Base-by-base conservation (phyloP, 352 stramenopile genomes). In the Globisporangium cederbergense region DNA sequence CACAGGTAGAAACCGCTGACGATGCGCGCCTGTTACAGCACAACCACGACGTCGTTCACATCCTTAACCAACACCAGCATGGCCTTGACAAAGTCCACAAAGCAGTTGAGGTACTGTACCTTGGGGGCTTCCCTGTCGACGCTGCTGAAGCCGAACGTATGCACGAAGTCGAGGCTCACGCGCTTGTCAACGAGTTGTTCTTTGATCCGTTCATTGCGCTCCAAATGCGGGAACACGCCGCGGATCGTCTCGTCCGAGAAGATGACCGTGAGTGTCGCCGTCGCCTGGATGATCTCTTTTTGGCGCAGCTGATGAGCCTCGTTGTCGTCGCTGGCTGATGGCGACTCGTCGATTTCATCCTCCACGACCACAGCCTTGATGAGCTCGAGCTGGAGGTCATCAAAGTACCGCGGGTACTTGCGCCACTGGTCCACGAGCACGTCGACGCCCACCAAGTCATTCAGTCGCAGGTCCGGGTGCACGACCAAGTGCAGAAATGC, bases 401-500 rank as follows among this genome's bases (percentile, higher is more conserved):
- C 18, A 46, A 65, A 61, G 49, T 53, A 77, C 42, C 64, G 60
- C 20, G 75, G 79, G 45, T 78, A 65, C 40, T 64, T 67, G 34
- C 66, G 62, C 73, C 77, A 86, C 43, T 86, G 67, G 6, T 76
- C 60, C 59, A 81, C 66, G 5, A 77, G 18, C 6, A 60, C 50
- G 13, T 78, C 65, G 0, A 71, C 57, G 4, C 73, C 78, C 16
- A 64, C 66, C 8, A 74, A 45, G 28, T 71, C 67, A 14, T 73
- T 67, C 42, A 81, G 65, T n/a, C 70, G 63, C 2, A 80, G 66
- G 42, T 83, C 67, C 2, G 67, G 38, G 2, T 67, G 57, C 70
- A 86, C 74, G 0, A 75, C 76, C 1, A 68, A 70, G 10, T 68
- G 53, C 7, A 86, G 64, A 60, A 83, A 83, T 56, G 75, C 76